Percentiles rank a stretch among this genome's conserved stretches.
Conservation (phyloP, 176 grass and related monocot species). For the Musa troglodytarum region DNA sequence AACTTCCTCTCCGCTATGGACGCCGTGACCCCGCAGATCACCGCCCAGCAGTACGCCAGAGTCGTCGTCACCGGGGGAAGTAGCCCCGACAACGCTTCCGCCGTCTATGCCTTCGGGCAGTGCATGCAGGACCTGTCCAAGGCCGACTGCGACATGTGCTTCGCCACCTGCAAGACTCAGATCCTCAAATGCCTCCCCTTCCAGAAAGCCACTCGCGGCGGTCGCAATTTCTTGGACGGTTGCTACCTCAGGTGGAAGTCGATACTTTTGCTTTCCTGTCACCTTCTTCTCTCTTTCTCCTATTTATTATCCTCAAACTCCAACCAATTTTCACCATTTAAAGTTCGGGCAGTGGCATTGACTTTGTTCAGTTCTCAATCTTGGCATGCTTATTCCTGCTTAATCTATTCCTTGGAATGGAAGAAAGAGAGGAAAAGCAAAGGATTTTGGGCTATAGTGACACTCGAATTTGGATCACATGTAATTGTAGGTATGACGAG, state of each 20-base stretch:
- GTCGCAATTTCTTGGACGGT: slow-evolving; percentile 13
- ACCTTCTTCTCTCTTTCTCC: not conserved
- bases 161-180: slow-evolving; percentile 16
- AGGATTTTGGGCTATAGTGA: no score
- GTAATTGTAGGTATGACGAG: not conserved
- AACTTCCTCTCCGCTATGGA: slow-evolving; percentile 13
- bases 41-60: slow-evolving; percentile 5
- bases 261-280: no score
- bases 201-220: slow-evolving; percentile 3
- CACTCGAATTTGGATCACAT: no score
- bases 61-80: not conserved
- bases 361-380: no score
- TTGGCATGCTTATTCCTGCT: no score
- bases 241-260: slow-evolving; percentile 6
- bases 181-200: slow-evolving; percentile 15
- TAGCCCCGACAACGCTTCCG: not conserved
- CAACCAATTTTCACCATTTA: not conserved
- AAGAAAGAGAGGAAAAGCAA: no score
- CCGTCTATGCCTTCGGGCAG: slow-evolving; percentile 10
- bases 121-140: not conserved
- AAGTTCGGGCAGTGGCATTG: no score
- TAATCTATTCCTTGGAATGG: no score
- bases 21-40: slow-evolving; percentile 4
- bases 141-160: slow-evolving; percentile 10
- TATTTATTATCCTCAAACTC: no score